Conservation (phyloP, 176 grass and related monocot species). For the Tillandsia leiboldiana region DNA sequence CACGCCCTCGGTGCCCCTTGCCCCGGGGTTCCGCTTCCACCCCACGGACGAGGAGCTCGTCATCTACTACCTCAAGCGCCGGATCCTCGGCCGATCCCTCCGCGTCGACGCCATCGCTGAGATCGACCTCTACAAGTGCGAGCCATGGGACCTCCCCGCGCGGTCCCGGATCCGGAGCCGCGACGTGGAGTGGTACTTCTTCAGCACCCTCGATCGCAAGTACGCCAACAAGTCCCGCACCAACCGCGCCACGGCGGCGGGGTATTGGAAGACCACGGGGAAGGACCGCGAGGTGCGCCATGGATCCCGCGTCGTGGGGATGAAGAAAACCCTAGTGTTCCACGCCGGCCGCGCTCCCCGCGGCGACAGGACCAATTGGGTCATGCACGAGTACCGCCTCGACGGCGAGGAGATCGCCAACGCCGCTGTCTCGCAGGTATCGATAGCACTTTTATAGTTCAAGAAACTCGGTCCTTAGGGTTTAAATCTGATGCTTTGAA, state of each 20-base stretch:
- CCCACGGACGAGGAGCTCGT: slow-evolving; percentile 54
- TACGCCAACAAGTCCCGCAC: slow-evolving; percentile 49
- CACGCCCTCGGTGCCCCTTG: slow-evolving; percentile 31
- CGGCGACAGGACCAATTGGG: slow-evolving; percentile 53
- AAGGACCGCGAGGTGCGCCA: slow-evolving; percentile 77
- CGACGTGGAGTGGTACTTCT: slow-evolving; percentile 97
- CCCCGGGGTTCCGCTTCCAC: slow-evolving; percentile 46
- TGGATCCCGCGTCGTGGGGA: slow-evolving; percentile 43
- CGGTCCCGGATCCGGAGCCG: slow-evolving; percentile 78
- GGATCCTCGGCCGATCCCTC: slow-evolving; percentile 40
- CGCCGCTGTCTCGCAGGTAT: neutral
- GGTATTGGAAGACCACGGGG: slow-evolving; percentile 95
- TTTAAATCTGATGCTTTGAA: too few relatives aligned
- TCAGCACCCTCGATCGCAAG: slow-evolving; percentile 78
- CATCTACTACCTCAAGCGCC: slow-evolving; percentile 83
- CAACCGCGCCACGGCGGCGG: slow-evolving; percentile 72
- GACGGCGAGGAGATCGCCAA: neutral
- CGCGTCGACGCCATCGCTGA: slow-evolving; percentile 79
- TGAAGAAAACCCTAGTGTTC: slow-evolving; percentile 99
- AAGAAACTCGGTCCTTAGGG: neutral
- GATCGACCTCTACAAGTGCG: slow-evolving; percentile 81
- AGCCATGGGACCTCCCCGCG: slow-evolving; percentile 83
- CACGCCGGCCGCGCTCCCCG: slow-evolving; percentile 72
- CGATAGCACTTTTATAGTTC: slow-evolving; percentile 12
- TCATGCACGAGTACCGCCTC: slow-evolving; percentile 1